phyloP scores from a whole-genome alignment of 106 monocot species.

The Platanthera guangdongensis region DNA sequence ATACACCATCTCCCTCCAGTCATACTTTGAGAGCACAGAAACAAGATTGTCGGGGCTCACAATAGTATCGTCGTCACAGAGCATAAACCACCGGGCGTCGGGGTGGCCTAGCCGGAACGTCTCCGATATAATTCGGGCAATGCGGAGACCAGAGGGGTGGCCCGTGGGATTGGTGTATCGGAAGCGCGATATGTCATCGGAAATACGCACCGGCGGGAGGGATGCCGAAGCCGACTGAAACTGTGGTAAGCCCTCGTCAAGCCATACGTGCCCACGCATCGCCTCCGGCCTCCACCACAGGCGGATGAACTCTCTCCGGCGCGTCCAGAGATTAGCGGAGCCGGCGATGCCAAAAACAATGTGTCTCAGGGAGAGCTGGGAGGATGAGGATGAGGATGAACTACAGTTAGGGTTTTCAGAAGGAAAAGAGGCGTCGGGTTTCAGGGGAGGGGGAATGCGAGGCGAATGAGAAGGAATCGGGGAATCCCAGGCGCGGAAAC shows the following conservation, averaged over 20 bases:
- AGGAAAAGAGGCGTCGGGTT: background rate
- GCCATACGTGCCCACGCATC: slow-evolving; percentile 86
- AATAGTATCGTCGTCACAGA: slow-evolving; percentile 88
- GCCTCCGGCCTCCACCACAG: slow-evolving; percentile 67
- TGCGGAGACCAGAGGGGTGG: slow-evolving; percentile 86
- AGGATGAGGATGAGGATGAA: background rate
- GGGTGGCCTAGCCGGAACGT: slow-evolving; percentile 48
- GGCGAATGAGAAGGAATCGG: background rate
- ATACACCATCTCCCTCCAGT: slow-evolving; percentile 81
- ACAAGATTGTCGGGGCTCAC: slow-evolving; percentile 75
- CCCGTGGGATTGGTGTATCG: slow-evolving; percentile 87
- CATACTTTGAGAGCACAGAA: slow-evolving; percentile 64
- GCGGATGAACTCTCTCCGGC: slow-evolving; percentile 58
- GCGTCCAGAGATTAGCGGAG: slow-evolving; percentile 64
- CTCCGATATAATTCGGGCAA: slow-evolving; percentile 74
- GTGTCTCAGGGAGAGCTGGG: slow-evolving; percentile 29
- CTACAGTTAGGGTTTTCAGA: background rate
- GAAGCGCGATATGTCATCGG: slow-evolving; percentile 71
- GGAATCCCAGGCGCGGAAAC: background rate
- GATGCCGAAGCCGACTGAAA: slow-evolving; percentile 5
- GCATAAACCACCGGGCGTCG: slow-evolving; percentile 69
- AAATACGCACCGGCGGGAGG: slow-evolving; percentile 66
- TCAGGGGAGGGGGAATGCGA: background rate
- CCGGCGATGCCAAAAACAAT: slow-evolving; percentile 82
- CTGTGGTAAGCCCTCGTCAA: slow-evolving; percentile 33